Percentiles rank a stretch among this genome's conserved stretches.
phyloP scores from a whole-genome alignment of 768 basidiomycete genomes.

The Agaricus sinodeliciosus region DNA sequence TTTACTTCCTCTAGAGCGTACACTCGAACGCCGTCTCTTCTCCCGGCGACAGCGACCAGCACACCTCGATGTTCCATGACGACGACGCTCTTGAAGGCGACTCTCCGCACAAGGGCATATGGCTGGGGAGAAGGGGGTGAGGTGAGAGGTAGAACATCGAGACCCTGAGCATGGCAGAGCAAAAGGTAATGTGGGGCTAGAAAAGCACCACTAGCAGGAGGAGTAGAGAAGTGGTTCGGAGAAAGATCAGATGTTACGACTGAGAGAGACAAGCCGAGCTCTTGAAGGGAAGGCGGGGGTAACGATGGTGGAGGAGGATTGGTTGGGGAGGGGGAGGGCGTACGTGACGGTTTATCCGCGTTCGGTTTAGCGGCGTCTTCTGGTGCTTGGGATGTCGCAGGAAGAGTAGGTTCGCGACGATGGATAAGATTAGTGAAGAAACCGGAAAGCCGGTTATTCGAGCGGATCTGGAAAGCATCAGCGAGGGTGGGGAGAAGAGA shows the following conservation, averaged over 20 bases:
- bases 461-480: slow-evolving; percentile 35
- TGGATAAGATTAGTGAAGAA: slow-evolving; percentile 78
- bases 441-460: slow-evolving; percentile 75
- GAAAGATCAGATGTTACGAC: slow-evolving; percentile 62
- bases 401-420: slow-evolving; percentile 47
- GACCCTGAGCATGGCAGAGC: slow-evolving; percentile 78
- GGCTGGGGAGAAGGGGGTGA: slow-evolving; percentile 72
- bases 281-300: slow-evolving; percentile 63
- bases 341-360: slow-evolving; percentile 37
- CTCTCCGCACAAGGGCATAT: slow-evolving; percentile 76
- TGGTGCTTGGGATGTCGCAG: slow-evolving; percentile 13
- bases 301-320: slow-evolving; percentile 67
- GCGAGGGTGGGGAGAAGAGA: slow-evolving; percentile 12
- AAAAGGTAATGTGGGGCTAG: slow-evolving; percentile 76
- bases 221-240: slow-evolving; percentile 71
- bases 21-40: slow-evolving; percentile 81
- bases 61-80: slow-evolving; percentile 92
- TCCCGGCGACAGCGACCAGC: slow-evolving; percentile 83
- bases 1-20: slow-evolving; percentile 85
- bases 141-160: slow-evolving; percentile 76
- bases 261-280: slow-evolving; percentile 69
- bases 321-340: slow-evolving; percentile 51
- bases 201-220: slow-evolving; percentile 75
- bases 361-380: slow-evolving; percentile 13
- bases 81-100: slow-evolving; percentile 80